Base-by-base conservation (phyloP, 2,329 filamentous ascomycete genomes). In the Botrytis cinerea region DNA sequence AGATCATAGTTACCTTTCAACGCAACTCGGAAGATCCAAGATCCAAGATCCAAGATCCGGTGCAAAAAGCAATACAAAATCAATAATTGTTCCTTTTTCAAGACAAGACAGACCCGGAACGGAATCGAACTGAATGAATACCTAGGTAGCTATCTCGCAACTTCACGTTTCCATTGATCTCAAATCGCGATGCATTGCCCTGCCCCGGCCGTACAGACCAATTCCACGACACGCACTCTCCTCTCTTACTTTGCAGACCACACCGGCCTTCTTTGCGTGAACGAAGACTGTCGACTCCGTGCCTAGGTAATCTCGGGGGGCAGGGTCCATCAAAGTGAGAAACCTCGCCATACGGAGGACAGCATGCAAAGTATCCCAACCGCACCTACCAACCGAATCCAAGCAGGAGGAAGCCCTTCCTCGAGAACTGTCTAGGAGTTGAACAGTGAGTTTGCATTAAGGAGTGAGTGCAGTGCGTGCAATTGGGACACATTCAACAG, bases 401-500 rank as follows among this genome's bases (percentile, higher is more conserved):
- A n/a, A 14, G 48, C 12, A 51, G 48, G n/a, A 51, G 48, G 10
- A 51, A 51, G 25, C n/a, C 14, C 6, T 25, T 54, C 48, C 48
- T n/a, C 48, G 14, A n/a, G 48, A 54, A 54, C 48, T 14, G 48
- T n/a, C 48, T n/a, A 54, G 48, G 48, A 54, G 25, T 54, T n/a
- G 48, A 54, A 54, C 48, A 54, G 48, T 54, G 48, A 54, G 48
- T 54, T 54, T 54, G 48, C 48, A n/a, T 54, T 54, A n/a, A 54
- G 25, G 48, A 51, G 48, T 51, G 48, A 51, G 48, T 51, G 48
- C 48, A 51, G 48, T 51, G 48, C 14, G 25, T 51, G 10, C 25
- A 57, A 28, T 28, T 57, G 51, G 51, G 28, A 28, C 18, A 28
- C n/a, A 54, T 54, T 8, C 14, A 54, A 28, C 25, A 54, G 28